Evolutionary conservation across 2,329 filamentous ascomycete species (phyloP), one percentile per base, ranked within the genome.

Genomic region (Alternaria brassicae): DNA sequence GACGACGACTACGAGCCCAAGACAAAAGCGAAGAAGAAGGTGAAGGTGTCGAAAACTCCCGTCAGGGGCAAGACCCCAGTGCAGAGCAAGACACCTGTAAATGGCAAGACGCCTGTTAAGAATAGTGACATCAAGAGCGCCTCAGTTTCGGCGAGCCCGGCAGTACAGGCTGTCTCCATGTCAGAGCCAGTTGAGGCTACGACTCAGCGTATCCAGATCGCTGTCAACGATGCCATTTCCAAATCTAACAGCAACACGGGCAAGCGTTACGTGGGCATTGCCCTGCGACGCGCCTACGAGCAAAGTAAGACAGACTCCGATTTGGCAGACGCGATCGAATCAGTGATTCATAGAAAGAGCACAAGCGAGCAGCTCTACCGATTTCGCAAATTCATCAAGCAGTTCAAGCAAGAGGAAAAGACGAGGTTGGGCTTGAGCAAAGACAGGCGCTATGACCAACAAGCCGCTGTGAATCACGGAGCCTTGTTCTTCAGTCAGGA

Each of bases 1-100:
- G 82, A 83, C 58, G 78, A 79, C 28, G 82, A 84, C 65, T 83
- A 80, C 60, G 73, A 72, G 42, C 79, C 79, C 19, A 75, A 66
- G 28, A 71, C 67, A 23, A 71, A 72, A 51, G 59, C 61, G 49
- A 77, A 78, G 70, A 73, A 76, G 59, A 75, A 73, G 57, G 63
- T 54, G 41, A 68, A 66, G 44, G 61, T 59, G 27, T 65, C 67
- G 19, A 78, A 78, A 65, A 71, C 72, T 19, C 70, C 70, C 3
- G 62, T 75, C 75, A 72, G 77, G 76, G 71, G 71, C 66, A 74
- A 72, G 57, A 61, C 63, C 59, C 72, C 73, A 12, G 71, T 66
- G 54, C 69, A 72, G 56, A 72, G 60, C 62, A 80, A 77, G 68
- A 77, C 69, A 10, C 58, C 71, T 17, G 53, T 63, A 17, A 65